Evolutionary conservation across 352 stramenopile genomes (phyloP).

Genomic region (Phytophthora capsici): DNA sequence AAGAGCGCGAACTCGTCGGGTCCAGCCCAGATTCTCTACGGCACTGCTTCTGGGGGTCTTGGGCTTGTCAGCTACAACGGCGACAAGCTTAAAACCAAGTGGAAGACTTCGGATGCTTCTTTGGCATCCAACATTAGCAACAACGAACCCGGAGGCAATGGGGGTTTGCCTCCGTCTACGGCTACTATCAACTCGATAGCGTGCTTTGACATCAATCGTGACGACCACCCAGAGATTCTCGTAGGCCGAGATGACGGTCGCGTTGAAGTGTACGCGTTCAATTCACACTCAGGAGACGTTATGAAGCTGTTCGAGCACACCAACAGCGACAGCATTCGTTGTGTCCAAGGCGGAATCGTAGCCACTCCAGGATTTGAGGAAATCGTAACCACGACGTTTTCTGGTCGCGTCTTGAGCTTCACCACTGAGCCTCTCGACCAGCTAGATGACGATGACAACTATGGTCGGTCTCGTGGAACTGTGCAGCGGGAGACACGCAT

Average conservation of each 20-base stretch:
- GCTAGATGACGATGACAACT: constrained; percentile 72
- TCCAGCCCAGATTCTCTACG: constrained; percentile 65
- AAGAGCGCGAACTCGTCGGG: constrained; percentile 27
- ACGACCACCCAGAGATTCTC: constrained; percentile 79
- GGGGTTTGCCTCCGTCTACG: constrained; percentile 29
- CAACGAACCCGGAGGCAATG: constrained; percentile 4
- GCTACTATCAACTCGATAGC: constrained; percentile 77
- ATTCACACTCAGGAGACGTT: constrained; percentile 48
- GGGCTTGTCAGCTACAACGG: constrained; percentile 73
- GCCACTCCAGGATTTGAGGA: constrained; percentile 79
- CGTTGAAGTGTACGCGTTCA: constrained; percentile 79
- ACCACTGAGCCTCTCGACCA: constrained; percentile 85
- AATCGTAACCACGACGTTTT: constrained; percentile 81
- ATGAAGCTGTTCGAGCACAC: constrained; percentile 72
- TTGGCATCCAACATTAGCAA: constrained; percentile 22
- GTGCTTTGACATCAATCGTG: constrained; percentile 83
- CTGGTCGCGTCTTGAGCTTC: constrained; percentile 80
- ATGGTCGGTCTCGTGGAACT: constrained; percentile 75
- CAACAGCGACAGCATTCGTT: constrained; percentile 78
- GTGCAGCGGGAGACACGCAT: constrained; percentile 83
- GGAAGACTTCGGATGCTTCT: constrained; percentile 52
- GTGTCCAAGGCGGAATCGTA: constrained; percentile 73
- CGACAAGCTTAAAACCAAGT: constrained; percentile 80
- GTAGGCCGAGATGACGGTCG: constrained; percentile 82
- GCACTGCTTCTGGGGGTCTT: constrained; percentile 60